Percentiles rank a stretch among this genome's conserved stretches.
Conservation (phyloP, 306 rosid genomes). For the Cucumis cinereus region DNA sequence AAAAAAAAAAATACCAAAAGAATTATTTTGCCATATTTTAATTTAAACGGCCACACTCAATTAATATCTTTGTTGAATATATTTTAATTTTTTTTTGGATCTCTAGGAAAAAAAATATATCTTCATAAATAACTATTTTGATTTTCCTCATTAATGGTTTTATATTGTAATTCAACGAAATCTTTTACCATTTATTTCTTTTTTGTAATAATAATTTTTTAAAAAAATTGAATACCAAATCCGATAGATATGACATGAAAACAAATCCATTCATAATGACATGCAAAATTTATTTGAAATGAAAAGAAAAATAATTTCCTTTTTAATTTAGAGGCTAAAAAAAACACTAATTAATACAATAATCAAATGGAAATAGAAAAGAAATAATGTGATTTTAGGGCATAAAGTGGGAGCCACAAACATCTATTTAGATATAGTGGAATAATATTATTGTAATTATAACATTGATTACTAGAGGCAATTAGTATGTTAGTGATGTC, state of each 20-base stretch:
- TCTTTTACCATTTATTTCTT: background rate
- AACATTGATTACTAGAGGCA: slow-evolving; percentile 4
- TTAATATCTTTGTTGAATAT: background rate
- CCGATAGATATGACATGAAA: background rate
- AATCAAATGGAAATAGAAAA: background rate
- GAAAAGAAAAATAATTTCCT: background rate
- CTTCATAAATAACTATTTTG: background rate
- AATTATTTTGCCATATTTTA: no score
- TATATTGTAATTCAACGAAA: background rate
- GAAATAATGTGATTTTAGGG: background rate
- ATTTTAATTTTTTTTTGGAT: background rate
- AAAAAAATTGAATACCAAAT: background rate
- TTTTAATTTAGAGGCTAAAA: background rate
- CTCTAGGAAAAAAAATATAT: background rate
- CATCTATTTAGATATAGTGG: background rate
- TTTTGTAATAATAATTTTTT: no score
- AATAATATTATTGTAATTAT: background rate
- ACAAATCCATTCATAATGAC: background rate
- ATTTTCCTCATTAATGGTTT: background rate
- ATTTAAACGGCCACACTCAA: no score
- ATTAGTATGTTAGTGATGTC: slow-evolving; percentile 9
- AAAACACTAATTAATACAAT: background rate
- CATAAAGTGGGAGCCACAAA: background rate
- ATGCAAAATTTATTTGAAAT: background rate
- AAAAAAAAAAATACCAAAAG: no score